Evolutionary conservation across 2,329 filamentous ascomycete species (phyloP), one percentile per base, ranked within the genome.

Genomic region (Beauveria brongniartii): DNA sequence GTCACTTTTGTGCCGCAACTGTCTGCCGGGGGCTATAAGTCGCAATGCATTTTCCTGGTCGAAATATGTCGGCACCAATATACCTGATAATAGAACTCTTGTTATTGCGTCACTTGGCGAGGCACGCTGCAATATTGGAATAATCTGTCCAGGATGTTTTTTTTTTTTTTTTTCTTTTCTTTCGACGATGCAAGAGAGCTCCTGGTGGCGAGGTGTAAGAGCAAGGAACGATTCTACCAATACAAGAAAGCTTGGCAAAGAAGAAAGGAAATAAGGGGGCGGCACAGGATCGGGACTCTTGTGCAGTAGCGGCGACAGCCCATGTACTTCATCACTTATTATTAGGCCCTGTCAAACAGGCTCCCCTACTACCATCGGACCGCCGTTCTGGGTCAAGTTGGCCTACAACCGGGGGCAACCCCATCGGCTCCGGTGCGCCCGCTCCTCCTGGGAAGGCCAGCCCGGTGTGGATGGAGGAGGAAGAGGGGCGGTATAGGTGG

Each of bases 381-480:
- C 43, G 43, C 43, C 43, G 43, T 56, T 48, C 43, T 48, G 40
- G 54, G 44, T 34, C 41, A 48, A 57, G 20, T 43, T 55, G 43
- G 40, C 24, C 41, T 44, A 55, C 53, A 22, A 22, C 48, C 48
- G 47, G 57, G 56, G 48, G 37, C 37, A 30, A 12, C 37, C 52
- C 55, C 55, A 59, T 59, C 57, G 57, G 57, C 57, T 41, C 48
- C 48, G 57, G 57, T 26, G 40, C 48, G 57, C 47, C 57, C 48
- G 48, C 57, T 50, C 48, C 48, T 59, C 48, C 30, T 57, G 12
- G 12, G 30, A 50, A 43, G 44, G 46, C 34, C 34, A 58, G 34
- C 14, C 44, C 9, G 30, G 55, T 43, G 55, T 50, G 55, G 55
- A 43, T 28, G 46, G 55, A 34, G 26, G 34, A 30, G 46, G 44